These are phyloP conservation scores for Cnidoscolus chayamansa DNA, from an alignment of 441 rosid genomes.

Conservation along the genomic window DNA sequence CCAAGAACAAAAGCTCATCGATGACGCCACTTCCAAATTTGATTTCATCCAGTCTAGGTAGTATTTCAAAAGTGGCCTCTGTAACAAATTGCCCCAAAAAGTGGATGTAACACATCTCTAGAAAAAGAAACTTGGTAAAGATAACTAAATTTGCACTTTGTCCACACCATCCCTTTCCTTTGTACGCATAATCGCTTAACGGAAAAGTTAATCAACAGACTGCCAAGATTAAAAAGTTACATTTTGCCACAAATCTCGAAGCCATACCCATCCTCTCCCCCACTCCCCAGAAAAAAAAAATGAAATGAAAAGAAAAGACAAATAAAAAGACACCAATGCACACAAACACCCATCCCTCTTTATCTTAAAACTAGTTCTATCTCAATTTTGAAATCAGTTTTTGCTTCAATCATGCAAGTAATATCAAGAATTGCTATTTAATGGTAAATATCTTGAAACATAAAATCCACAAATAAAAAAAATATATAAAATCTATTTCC, in stretches of 20 bases:
- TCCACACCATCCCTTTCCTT: too few species aligned
- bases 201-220: not conserved
- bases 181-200: not conserved
- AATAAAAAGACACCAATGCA: too few species aligned
- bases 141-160: too few species aligned
- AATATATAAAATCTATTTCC: constrained; percentile 8
- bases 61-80: constrained; percentile 97
- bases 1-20: constrained; percentile 90
- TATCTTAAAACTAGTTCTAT: not conserved
- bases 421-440: not conserved
- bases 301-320: too few species aligned
- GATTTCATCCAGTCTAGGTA: constrained; percentile 94
- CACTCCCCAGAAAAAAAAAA: not conserved
- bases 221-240: not conserved
- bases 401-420: not conserved
- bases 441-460: not conserved
- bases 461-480: not conserved
- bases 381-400: not conserved
- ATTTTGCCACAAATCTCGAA: not conserved
- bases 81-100: constrained; percentile 27
- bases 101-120: not conserved
- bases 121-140: not conserved
- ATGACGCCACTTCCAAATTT: constrained; percentile 95
- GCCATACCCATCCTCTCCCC: not conserved
- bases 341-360: too few species aligned